Conservation (phyloP, 306 rosid genomes). For the Casuarina cunninghamiana region DNA sequence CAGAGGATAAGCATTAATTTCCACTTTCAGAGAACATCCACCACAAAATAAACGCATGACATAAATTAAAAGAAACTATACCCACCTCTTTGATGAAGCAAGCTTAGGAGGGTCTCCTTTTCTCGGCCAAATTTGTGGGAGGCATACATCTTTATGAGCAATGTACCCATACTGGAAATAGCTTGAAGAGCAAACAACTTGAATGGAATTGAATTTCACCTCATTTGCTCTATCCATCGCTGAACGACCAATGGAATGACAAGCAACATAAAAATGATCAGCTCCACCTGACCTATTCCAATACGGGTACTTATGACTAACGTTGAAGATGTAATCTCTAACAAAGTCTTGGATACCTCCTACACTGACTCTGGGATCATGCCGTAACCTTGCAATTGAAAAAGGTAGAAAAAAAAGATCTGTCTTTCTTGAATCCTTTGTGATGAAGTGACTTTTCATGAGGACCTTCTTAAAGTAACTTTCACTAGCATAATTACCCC, state of each 20-base stretch:
- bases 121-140: constrained; percentile 86
- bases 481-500: constrained; percentile 91
- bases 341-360: constrained; percentile 63
- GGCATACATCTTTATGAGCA: constrained; percentile 71
- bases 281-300: constrained; percentile 80
- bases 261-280: constrained; percentile 79
- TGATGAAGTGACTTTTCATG: constrained; percentile 60
- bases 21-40: not conserved
- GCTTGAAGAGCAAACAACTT: constrained; percentile 79
- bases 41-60: not conserved
- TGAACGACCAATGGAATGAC: constrained; percentile 75
- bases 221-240: constrained; percentile 66
- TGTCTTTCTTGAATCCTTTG: constrained; percentile 56
- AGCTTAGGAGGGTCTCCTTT: constrained; percentile 51
- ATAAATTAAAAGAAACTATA: constrained; percentile 8
- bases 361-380: constrained; percentile 70
- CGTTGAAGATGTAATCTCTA: constrained; percentile 52
- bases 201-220: constrained; percentile 64
- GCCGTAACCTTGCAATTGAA: constrained; percentile 73
- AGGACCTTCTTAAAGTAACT: constrained; percentile 77
- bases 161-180: constrained; percentile 57
- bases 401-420: constrained; percentile 84
- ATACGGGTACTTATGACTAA: constrained; percentile 54
- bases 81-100: constrained; percentile 58
- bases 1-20: not conserved